phyloP scores from a whole-genome alignment of 495 filamentous ascomycete species.

The Mycothermus thermophilus region DNA sequence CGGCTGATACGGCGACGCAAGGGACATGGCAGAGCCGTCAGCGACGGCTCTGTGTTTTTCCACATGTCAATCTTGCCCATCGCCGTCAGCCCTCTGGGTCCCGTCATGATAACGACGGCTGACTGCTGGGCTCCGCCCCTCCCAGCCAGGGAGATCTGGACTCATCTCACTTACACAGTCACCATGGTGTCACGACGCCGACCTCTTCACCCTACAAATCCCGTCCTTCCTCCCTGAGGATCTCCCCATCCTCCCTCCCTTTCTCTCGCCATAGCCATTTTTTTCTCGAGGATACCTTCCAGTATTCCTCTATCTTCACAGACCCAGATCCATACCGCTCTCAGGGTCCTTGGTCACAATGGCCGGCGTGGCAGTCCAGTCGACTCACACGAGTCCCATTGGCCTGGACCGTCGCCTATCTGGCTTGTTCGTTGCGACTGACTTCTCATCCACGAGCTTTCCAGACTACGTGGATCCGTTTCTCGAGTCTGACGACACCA shows the following conservation, averaged over 20 bases:
- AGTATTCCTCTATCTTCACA: background rate
- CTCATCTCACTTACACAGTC: slow-evolving; percentile 2
- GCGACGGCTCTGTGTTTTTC: slow-evolving; percentile 7
- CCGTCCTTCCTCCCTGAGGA: background rate
- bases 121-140: slow-evolving; percentile 4
- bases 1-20: slow-evolving; percentile 9
- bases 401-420: slow-evolving; percentile 17
- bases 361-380: slow-evolving; percentile 11
- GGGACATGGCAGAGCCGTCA: background rate
- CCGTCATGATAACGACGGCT: slow-evolving; percentile 9
- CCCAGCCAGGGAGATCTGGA: background rate
- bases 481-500: slow-evolving; percentile 22
- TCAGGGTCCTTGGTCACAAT: no score
- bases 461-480: slow-evolving; percentile 26
- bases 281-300: background rate
- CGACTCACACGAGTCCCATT: slow-evolving; percentile 5
- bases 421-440: slow-evolving; percentile 31
- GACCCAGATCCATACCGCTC: no score
- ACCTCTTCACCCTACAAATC: slow-evolving; percentile 1
- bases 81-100: slow-evolving; percentile 6
- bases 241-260: background rate
- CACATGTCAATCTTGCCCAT: slow-evolving; percentile 8
- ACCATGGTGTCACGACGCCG: slow-evolving; percentile 2
- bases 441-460: slow-evolving; percentile 29
- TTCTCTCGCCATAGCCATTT: background rate